A percentile compares a stretch with the other conserved stretches of the same genome.
These are phyloP conservation scores for Nemania sp. DNA, from an alignment of 2,329 filamentous ascomycete genomes.

Conservation along the genomic window DNA sequence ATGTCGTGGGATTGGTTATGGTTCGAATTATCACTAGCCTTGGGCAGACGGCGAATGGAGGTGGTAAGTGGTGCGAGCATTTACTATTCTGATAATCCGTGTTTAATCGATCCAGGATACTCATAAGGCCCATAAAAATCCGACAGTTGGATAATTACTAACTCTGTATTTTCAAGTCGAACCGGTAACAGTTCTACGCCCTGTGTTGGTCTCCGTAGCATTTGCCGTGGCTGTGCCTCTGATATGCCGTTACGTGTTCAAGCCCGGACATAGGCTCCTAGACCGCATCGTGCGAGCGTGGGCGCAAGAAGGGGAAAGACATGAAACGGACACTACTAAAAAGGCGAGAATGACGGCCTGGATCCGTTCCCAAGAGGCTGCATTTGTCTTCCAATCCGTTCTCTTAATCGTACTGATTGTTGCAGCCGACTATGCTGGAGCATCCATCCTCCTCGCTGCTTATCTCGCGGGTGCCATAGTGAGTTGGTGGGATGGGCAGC, in stretches of 20 bases:
- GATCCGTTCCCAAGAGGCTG: conserved; percentile 51
- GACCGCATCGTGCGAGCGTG: conserved; percentile 47
- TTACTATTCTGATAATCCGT: background rate
- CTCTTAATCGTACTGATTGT: conserved; percentile 63
- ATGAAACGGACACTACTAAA: background rate
- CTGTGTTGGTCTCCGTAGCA: conserved; percentile 61
- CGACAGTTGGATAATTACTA: background rate
- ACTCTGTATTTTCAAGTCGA: conserved; percentile 33
- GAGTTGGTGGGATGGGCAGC: conserved; percentile 68
- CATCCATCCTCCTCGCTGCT: conserved; percentile 71
- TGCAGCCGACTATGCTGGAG: conserved; percentile 69
- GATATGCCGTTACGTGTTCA: conserved; percentile 58
- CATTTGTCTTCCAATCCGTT: conserved; percentile 60
- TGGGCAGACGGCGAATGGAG: conserved; percentile 49
- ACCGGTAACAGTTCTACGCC: conserved; percentile 57
- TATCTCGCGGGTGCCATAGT: conserved; percentile 71
- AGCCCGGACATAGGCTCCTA: conserved; percentile 55
- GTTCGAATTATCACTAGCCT: conserved; percentile 79
- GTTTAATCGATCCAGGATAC: background rate
- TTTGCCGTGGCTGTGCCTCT: conserved; percentile 64
- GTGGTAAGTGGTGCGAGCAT: conserved; percentile 24
- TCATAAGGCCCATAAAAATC: background rate
- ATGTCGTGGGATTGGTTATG: conserved; percentile 82
- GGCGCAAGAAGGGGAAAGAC: conserved; percentile 4
- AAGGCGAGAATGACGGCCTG: conserved; percentile 40